Conservation (phyloP, 371 early-diverging fungal species). For the Mortierella sp. region DNA sequence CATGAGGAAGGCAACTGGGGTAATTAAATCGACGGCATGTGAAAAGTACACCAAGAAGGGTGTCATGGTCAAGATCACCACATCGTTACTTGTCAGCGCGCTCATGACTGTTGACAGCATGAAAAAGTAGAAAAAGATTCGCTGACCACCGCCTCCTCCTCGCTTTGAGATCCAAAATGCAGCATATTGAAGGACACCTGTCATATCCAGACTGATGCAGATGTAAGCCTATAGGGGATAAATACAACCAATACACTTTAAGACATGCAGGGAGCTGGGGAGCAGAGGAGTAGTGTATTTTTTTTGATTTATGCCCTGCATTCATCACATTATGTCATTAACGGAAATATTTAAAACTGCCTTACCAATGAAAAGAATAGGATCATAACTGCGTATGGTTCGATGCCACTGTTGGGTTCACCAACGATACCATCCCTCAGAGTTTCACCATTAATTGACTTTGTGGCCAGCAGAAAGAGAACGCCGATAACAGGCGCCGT, state of each 20-base stretch:
- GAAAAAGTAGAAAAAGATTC: slow-evolving; percentile 77
- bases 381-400: slow-evolving; percentile 84
- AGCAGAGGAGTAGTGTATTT: background rate
- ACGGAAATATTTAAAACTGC: background rate
- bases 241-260: background rate
- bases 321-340: slow-evolving; percentile 1
- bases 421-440: slow-evolving; percentile 76
- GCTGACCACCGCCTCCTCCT: slow-evolving; percentile 67
- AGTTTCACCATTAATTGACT: slow-evolving; percentile 63
- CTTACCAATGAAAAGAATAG: slow-evolving; percentile 79
- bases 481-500: slow-evolving; percentile 78
- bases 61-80: slow-evolving; percentile 84
- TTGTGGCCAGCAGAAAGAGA: slow-evolving; percentile 70
- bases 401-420: slow-evolving; percentile 64
- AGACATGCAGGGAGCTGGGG: too few relatives aligned
- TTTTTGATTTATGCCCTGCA: background rate
- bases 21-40: slow-evolving; percentile 67
- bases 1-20: slow-evolving; percentile 75
- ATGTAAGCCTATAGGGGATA: slow-evolving; percentile 71
- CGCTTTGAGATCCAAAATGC: slow-evolving; percentile 76
- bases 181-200: slow-evolving; percentile 78
- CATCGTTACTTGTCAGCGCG: slow-evolving; percentile 84
- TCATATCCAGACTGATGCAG: slow-evolving; percentile 86
- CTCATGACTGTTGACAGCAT: slow-evolving; percentile 79
- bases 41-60: slow-evolving; percentile 83